Evolutionary conservation across 2,329 filamentous ascomycete genomes (phyloP), one percentile per base, ranked within the genome.

Genomic region (Alternaria infectoria): DNA sequence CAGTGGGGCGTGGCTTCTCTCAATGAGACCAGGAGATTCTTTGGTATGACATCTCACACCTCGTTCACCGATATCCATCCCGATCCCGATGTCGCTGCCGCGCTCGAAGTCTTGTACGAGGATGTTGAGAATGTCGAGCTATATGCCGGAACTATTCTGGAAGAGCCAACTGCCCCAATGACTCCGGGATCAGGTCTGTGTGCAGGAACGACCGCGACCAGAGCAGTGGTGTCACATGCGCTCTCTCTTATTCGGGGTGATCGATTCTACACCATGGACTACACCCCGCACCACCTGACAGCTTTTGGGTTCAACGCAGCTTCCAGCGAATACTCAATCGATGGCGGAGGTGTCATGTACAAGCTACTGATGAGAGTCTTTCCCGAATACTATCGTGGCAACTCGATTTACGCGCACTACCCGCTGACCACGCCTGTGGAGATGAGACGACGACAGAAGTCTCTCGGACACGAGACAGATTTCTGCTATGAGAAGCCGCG

Each of bases 331-430:
- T 32, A 21, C 17, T 61, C 59, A 9, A 49, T 67, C 32, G 64
- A 60, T 15, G 60, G 59, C 9, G 64, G 66, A 45, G 61, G 64
- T 9, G 56, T 65, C 8, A 55, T 70, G 23, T 66, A 67, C 54
- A 69, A 61, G 50, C 61, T 70, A 10, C 47, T 70, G 26, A 69
- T 67, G 66, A 52, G 64, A 40, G 64, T 67, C 9, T 70, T 69
- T 49, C 36, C 67, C 46, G 46, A 49, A 49, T 49, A 49, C 11
- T 49, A 49, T 28, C 46, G 46, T 49, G 46, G 46, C 46, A 49
- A 49, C 15, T 49, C 46, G n/a, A 49, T 28, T 28, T 49, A 49
- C 46, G 25, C 46, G n/a, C 46, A 49, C 6, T 28, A 49, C n/a
- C 23, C 46, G 15, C 46, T 28, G 3, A 49, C 46, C 46, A 49